A percentile compares a stretch with the other conserved stretches of the same genome.
These are phyloP conservation scores for Capronia americana DNA, from an alignment of 2,329 filamentous ascomycete species.

Conservation along the genomic window DNA sequence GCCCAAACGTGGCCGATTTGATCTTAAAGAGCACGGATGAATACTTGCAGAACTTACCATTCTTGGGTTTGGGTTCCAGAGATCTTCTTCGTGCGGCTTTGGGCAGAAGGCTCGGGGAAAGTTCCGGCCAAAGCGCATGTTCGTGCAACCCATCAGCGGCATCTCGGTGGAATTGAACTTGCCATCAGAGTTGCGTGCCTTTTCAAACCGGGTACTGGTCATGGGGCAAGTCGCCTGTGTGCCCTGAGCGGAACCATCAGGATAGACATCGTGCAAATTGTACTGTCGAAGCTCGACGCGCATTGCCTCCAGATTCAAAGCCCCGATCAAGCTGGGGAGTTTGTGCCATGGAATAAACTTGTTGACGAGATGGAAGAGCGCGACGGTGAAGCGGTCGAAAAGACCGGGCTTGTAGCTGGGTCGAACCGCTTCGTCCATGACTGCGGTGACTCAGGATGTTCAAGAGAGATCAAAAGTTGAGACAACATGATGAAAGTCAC, in stretches of 20 bases:
- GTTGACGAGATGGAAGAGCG: slow-evolving; percentile 49
- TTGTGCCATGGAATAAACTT: slow-evolving; percentile 52
- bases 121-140: slow-evolving; percentile 56
- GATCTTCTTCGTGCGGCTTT: slow-evolving; percentile 51
- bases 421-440: slow-evolving; percentile 18
- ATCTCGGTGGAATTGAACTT: slow-evolving; percentile 51
- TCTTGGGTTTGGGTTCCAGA: slow-evolving; percentile 54
- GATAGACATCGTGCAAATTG: slow-evolving; percentile 55
- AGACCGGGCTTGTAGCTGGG: slow-evolving; percentile 42
- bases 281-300: slow-evolving; percentile 53
- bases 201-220: slow-evolving; percentile 21
- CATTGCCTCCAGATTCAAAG: slow-evolving; percentile 51
- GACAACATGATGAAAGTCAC: slow-evolving; percentile 1
- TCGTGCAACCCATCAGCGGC: slow-evolving; percentile 54
- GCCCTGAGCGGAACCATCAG: slow-evolving; percentile 48
- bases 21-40: not conserved
- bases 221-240: slow-evolving; percentile 36
- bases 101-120: slow-evolving; percentile 47
- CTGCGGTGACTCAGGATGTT: not conserved
- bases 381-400: slow-evolving; percentile 43
- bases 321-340: slow-evolving; percentile 43
- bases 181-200: slow-evolving; percentile 53
- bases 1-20: not conserved
- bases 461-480: not conserved
- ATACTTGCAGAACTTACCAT: slow-evolving; percentile 46